Percentiles rank a stretch among this genome's conserved stretches.
Conservation (phyloP, 768 basidiomycete species). For the Tricholoma sp. region DNA sequence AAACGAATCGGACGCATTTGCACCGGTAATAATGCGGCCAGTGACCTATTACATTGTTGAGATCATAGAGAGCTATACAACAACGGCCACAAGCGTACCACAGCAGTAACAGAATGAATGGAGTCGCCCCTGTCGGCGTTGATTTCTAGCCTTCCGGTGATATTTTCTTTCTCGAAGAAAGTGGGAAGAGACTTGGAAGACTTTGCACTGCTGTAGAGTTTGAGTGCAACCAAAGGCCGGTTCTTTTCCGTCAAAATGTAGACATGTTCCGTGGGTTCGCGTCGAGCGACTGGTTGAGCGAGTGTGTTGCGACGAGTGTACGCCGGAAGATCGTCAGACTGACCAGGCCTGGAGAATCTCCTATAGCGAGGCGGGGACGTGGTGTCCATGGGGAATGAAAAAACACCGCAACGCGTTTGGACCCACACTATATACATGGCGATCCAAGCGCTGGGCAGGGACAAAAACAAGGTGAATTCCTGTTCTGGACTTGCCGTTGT, state of each 20-base stretch:
- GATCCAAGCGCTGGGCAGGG: background rate
- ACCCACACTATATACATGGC: constrained; percentile 13
- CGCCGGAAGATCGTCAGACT: constrained; percentile 42
- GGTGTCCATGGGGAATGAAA: constrained; percentile 35
- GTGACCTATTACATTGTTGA: constrained; percentile 31
- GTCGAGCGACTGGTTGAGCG: constrained; percentile 31
- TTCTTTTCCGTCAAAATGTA: constrained; percentile 37
- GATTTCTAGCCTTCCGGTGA: constrained; percentile 43
- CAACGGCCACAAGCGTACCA: constrained; percentile 23
- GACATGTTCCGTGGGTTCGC: constrained; percentile 45
- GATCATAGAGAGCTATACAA: background rate
- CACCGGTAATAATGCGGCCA: constrained; percentile 48
- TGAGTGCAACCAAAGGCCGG: constrained; percentile 41
- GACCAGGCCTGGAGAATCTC: constrained; percentile 47
- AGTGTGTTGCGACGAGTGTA: constrained; percentile 46
- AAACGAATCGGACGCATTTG: constrained; percentile 35
- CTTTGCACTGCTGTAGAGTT: constrained; percentile 46
- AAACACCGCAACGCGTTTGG: background rate
- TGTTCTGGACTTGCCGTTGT: constrained; percentile 19
- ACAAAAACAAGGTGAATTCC: constrained; percentile 25
- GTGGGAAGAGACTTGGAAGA: constrained; percentile 46
- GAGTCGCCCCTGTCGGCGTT: constrained; percentile 47
- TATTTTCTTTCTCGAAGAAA: constrained; percentile 50
- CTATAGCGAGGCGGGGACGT: constrained; percentile 46
- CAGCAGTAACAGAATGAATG: constrained; percentile 42